Conservation (phyloP, 2,329 filamentous ascomycete genomes). For the Penicillium sp. region DNA sequence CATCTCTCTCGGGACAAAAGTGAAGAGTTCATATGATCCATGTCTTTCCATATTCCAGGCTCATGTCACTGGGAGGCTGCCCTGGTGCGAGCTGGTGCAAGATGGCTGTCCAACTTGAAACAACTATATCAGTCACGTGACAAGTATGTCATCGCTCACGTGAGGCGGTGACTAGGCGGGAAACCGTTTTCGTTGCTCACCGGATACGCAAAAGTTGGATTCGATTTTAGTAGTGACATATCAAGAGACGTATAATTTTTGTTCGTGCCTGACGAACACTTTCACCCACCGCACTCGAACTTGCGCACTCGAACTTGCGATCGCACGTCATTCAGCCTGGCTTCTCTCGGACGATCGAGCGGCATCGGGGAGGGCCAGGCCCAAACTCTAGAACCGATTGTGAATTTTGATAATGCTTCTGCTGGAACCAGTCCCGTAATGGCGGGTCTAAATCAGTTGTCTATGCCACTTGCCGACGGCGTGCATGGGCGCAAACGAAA, state of each 20-base stretch:
- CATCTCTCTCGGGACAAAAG: too few relatives aligned
- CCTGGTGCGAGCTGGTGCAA: too few relatives aligned
- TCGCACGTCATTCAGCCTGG: constrained; percentile 37
- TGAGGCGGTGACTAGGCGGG: background rate
- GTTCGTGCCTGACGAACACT: background rate
- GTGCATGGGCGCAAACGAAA: constrained; percentile 46
- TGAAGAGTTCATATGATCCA: too few relatives aligned
- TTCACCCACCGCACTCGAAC: constrained; percentile 11
- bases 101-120: too few relatives aligned
- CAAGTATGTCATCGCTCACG: background rate
- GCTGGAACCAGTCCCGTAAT: constrained; percentile 40
- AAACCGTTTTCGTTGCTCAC: constrained; percentile 4
- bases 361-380: constrained; percentile 39
- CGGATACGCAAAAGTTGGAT: constrained; percentile 3
- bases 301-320: constrained; percentile 5
- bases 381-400: constrained; percentile 29
- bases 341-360: constrained; percentile 35
- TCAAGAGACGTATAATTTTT: too few relatives aligned
- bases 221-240: background rate
- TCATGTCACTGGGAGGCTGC: too few relatives aligned
- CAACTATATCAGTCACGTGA: background rate
- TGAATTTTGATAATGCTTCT: constrained; percentile 37
- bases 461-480: constrained; percentile 33
- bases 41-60: too few relatives aligned
- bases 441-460: constrained; percentile 35